Conservation (phyloP, 2,329 filamentous ascomycete genomes). For the Phaeosphaeria sp. region DNA sequence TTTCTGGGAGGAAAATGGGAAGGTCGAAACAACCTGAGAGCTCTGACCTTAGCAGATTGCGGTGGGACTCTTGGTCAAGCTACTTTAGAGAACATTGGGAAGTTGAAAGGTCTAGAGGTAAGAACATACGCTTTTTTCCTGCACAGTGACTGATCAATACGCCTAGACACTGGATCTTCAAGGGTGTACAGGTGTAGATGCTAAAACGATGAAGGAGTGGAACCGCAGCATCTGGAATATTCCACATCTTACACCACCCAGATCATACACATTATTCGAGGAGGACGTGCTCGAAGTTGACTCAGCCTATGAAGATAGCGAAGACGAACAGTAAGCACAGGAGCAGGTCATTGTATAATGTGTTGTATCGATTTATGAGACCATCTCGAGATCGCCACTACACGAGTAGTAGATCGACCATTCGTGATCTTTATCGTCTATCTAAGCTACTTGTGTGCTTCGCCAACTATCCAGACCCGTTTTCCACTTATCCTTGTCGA, state of each 20-base stretch:
- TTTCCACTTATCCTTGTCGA: neutral
- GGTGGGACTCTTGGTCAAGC: conserved; percentile 28
- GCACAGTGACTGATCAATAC: conserved; percentile 20
- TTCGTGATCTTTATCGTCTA: conserved; percentile 1
- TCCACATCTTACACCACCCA: conserved; percentile 29
- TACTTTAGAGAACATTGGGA: conserved; percentile 20
- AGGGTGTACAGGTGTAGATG: conserved; percentile 32
- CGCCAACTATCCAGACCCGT: neutral
- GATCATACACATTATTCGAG: conserved; percentile 2
- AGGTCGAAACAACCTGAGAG: conserved; percentile 16
- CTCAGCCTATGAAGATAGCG: conserved; percentile 28
- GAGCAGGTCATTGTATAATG: neutral
- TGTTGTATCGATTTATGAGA: neutral
- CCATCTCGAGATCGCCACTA: conserved; percentile 5
- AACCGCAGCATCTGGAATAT: conserved; percentile 37
- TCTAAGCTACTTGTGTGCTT: conserved; percentile 1
- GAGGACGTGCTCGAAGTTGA: conserved; percentile 41
- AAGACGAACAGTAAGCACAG: conserved; percentile 2
- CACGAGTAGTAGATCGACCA: neutral
- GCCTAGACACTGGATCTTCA: conserved; percentile 23
- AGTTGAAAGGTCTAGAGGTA: conserved; percentile 30
- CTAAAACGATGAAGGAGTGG: conserved; percentile 22
- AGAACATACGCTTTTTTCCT: conserved; percentile 1
- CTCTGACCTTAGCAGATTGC: conserved; percentile 30
- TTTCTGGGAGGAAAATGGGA: conserved; percentile 29